Conservation (phyloP, 345 rosid genomes). For the Cochlearia excelsa region DNA sequence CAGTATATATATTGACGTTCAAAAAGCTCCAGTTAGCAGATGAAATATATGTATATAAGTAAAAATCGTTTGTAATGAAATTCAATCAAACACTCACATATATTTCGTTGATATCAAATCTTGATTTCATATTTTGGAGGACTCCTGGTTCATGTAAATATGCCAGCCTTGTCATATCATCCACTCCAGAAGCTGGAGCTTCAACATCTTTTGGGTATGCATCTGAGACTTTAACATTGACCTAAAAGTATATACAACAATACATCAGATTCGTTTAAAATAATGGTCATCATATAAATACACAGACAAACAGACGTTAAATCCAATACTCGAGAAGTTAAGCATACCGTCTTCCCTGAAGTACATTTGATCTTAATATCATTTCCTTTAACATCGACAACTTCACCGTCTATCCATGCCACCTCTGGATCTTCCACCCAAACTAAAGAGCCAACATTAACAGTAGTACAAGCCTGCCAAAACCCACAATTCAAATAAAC, state of each 20-base stretch:
- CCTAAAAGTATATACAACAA: too few species aligned
- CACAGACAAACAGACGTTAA: too few species aligned
- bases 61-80: too few species aligned
- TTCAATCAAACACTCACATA: constrained; percentile 66
- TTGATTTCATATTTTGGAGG: constrained; percentile 77
- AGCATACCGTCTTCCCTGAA: constrained; percentile 36
- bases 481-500: too few species aligned
- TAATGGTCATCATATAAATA: too few species aligned
- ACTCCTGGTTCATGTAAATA: constrained; percentile 97
- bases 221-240: constrained; percentile 59
- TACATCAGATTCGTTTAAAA: too few species aligned
- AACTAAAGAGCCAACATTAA: too few species aligned
- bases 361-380: constrained; percentile 68
- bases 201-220: constrained; percentile 75
- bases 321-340: not conserved
- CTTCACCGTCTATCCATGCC: constrained; percentile 82
- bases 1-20: not conserved
- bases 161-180: constrained; percentile 94
- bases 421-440: too few species aligned
- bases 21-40: too few species aligned
- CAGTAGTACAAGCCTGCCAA: too few species aligned
- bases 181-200: constrained; percentile 87
- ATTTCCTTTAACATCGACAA: constrained; percentile 52
- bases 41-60: too few species aligned
- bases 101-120: constrained; percentile 94